Evolutionary conservation across 192 early-diverging fungal genomes (phyloP).

Genomic region (Gamsiella multidivaricata): DNA sequence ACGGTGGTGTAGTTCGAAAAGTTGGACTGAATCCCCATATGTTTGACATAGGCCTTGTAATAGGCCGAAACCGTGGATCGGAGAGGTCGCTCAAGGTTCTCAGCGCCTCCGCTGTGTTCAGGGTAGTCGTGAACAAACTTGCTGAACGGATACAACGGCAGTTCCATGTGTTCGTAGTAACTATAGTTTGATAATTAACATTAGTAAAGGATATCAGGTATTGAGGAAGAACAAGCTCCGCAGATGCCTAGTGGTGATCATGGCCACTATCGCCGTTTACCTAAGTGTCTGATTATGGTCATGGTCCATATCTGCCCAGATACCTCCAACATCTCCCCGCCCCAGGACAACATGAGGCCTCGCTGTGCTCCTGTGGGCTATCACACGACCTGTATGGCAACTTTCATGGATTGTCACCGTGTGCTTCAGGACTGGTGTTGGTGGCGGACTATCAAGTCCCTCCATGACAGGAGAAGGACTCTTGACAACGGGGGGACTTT

Average conservation of each 20-base stretch:
- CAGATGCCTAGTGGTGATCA: background rate
- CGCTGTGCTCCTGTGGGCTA: background rate
- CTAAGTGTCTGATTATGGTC: constrained; percentile 51
- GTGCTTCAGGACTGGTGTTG: background rate
- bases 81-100: constrained; percentile 28
- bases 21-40: constrained; percentile 34
- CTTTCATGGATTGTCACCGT: background rate
- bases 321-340: constrained; percentile 39
- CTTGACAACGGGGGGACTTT: background rate
- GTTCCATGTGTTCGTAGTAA: constrained; percentile 50
- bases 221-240: background rate
- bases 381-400: no score
- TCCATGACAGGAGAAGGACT: background rate
- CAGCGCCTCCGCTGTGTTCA: constrained; percentile 13
- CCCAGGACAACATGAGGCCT: constrained; percentile 45
- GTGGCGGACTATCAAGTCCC: constrained; percentile 5
- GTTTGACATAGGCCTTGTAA: constrained; percentile 33
- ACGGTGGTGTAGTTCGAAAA: constrained; percentile 40
- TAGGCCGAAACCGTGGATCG: constrained; percentile 49
- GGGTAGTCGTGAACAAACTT: constrained; percentile 39
- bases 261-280: constrained; percentile 17
- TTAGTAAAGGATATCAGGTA: background rate
- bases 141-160: constrained; percentile 39
- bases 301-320: constrained; percentile 47
- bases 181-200: constrained; percentile 4